These are phyloP conservation scores for Alternaria sp. DNA, from an alignment of 2,329 filamentous ascomycete genomes.

Conservation along the genomic window DNA sequence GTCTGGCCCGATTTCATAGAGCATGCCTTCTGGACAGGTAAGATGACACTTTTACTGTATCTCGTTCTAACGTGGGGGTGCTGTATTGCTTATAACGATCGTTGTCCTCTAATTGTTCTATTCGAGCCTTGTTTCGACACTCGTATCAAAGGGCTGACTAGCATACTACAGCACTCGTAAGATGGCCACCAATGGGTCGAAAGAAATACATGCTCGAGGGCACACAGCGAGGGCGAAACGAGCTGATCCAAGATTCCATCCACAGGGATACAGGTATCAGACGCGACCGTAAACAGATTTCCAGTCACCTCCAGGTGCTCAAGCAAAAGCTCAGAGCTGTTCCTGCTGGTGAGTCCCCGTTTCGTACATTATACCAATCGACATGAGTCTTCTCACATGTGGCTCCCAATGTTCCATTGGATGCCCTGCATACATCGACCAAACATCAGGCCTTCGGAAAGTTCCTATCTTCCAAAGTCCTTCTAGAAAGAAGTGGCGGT, in stretches of 20 bases:
- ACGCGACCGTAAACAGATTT: conserved; percentile 67
- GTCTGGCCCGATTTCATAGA: conserved; percentile 60
- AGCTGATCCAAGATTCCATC: conserved; percentile 68
- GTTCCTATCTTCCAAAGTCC: neutral
- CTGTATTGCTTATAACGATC: neutral
- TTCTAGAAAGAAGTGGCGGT: conserved; percentile 11
- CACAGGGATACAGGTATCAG: conserved; percentile 62
- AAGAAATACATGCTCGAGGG: conserved; percentile 60
- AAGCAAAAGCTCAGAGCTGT: conserved; percentile 64
- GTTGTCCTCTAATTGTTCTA: neutral
- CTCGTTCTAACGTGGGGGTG: neutral
- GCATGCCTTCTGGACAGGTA: conserved; percentile 59
- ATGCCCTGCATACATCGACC: neutral
- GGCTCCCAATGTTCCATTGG: too few species aligned
- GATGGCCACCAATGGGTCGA: conserved; percentile 67
- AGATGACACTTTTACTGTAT: conserved; percentile 6
- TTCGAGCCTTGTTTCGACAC: neutral
- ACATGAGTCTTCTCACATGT: neutral
- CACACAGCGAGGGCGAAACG: conserved; percentile 67
- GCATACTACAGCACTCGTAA: conserved; percentile 48
- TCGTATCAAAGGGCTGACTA: conserved; percentile 1
- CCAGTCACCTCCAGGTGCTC: conserved; percentile 70
- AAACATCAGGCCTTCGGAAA: neutral
- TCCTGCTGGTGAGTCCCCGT: conserved; percentile 58
- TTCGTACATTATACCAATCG: neutral